Evolutionary conservation across 805 yeast species (phyloP), one percentile per base, ranked within the genome.

Genomic region (Barnettozyma pratensis): DNA sequence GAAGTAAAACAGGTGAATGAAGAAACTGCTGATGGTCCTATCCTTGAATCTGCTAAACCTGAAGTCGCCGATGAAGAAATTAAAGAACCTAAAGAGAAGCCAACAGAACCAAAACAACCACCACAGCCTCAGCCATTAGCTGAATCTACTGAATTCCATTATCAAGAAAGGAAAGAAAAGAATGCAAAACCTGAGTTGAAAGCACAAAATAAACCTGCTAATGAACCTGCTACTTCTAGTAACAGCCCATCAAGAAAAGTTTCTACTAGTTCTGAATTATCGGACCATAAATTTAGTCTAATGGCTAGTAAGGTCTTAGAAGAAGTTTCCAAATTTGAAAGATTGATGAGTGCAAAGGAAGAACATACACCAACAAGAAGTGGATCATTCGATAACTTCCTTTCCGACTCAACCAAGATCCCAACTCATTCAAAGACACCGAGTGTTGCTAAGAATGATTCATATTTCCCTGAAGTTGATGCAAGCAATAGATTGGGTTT

Each of bases 251-350:
- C 38, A 12, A 44, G 49, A 38, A 39, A 40, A 30, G 46, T 51
- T 34, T 45, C 49, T 10, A 28, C 37, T 32, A 36, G 47, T n/a
- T 44, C 49, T 29, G 25, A 39, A 1, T 51, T 50, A 6, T 44
- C 44, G 31, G 37, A 39, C 27, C 31, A 37, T 25, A 52, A 46
- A 26, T 39, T 35, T n/a, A 60, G 55, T 46, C 57, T 64, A 19
- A 58, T 49, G 38, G 53, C 49, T 19, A 54, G 60, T 2, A 63
- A 59, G 37, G 64, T 63, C 1, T 40, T 55, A 25, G 65, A 63
- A 34, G 67, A 65, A 39, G 61, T 68, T 4, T 57, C 52, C 25
- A 56, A 54, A 28, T 62, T 67, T 59, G 72, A 69, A 50, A 58
- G 54, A 34, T 36, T 66, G 25, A 43, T 59, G 36, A 59, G 41